Evolutionary conservation across 345 rosid species (phyloP), one percentile per base, ranked within the genome.

Genomic region (Abelmoschus esculentus): DNA sequence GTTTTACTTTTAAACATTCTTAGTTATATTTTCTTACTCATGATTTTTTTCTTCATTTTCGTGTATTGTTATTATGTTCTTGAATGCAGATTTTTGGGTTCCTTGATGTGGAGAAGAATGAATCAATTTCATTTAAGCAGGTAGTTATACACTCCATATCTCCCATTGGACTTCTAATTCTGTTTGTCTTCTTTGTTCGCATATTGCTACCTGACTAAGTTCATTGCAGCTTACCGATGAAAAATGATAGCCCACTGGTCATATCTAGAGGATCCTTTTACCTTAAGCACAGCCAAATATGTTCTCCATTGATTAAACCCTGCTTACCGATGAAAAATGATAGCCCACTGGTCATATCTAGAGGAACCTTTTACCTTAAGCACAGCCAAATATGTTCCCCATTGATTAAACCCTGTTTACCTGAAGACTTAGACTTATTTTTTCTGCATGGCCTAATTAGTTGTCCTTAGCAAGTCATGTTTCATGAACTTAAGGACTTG

Each of bases 81-180:
- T 62, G 31, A 50, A 29, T 86, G 72, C 83, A 95, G 97, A 83
- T 95, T 64, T 95, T 95, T 62, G 81, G 81, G 56, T 90, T 95
- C 83, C 54, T 95, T 62, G 99, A 95, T 73, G 84, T 85, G 42
- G 97, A 91, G 77, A 89, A 85, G 78, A 72, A 50, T 2, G 96
- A 90, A 62, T 81, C 89, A 56, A 88, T 90, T 81, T 85, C 93
- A 75, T 95, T 90, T 80, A 91, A 86, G 80, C 96, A 90, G 96
- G 99, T 95, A 81, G 22, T 4, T 64, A 55, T 58, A 29, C 66
- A 32, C 46, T 17, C 52, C 34, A 6, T 40, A 13, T 59, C 53
- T 22, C 53, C 52, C 0, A 5, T 11, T 0, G 6, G 46, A 38
- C 15, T 69, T 40, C 8, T 66, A 28, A 0, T 66, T 66, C 70